Base-by-base conservation (phyloP, 768 basidiomycete species). In the Termitomyces sp. region DNA sequence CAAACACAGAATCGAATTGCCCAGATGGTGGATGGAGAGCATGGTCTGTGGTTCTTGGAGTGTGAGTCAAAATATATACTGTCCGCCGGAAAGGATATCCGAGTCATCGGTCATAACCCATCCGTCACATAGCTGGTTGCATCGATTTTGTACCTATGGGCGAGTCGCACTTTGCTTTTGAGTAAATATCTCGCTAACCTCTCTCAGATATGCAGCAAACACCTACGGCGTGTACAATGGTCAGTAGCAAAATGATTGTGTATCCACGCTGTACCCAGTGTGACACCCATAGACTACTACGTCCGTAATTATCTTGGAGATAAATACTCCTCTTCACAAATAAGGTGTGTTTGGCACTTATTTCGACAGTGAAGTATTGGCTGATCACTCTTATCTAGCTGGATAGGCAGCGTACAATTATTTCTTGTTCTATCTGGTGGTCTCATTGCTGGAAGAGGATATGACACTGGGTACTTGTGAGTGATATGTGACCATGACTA, bases 361-460 rank as follows among this genome's bases (percentile, higher is more conserved):
- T 12, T n/a, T 27, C 29, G 3, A 3, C 41, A 36, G 7, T 43
- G 32, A 18, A 15, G 5, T 40, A 13, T 46, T 31, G 13, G 23
- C 36, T 49, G 7, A 35, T 18, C 3, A 5, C 12, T n/a, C 48
- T 48, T n/a, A 15, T 31, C 9, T 29, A 69, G 68, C 36, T 69
- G 68, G 68, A 67, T 69, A 47, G 66, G 65, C 4, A 67, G 68
- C 33, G 58, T 64, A 5, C 68, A 69, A 36, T 42, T 69, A 13
- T 56, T 65, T 33, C 50, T 69, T 10, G 52, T 65, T 13, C 18
- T 69, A 9, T 64, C 64, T 15, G 51, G 56, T 20, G 68, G 68
- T 23, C 41, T 69, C 16, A 50, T 67, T 31, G 58, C 66, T 11
- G 68, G 68, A 13, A 43, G 59, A 50, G 61, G 58, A 1, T 69